A percentile compares a stretch with the other conserved stretches of the same genome.
Evolutionary conservation across 2,329 filamentous ascomycete species (phyloP).

Genomic region (Fusarium xyrophilum): DNA sequence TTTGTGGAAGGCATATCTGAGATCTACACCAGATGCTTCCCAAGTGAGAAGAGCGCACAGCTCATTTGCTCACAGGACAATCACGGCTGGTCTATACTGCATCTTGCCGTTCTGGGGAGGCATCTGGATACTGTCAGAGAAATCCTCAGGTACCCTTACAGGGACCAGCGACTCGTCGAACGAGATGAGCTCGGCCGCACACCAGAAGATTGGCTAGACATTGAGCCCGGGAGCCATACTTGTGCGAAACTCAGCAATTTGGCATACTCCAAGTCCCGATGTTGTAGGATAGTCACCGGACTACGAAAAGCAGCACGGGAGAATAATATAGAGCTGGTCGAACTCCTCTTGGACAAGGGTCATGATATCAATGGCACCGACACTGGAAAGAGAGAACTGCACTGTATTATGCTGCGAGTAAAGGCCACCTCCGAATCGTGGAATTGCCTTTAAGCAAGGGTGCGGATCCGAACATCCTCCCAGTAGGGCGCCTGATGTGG

Average conservation of each 20-base stretch:
- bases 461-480: background rate
- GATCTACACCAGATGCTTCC: too few species aligned
- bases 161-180: rapidly evolving
- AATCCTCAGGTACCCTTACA: background rate
- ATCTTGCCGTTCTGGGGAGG: background rate
- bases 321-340: background rate
- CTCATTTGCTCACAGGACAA: background rate
- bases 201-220: background rate
- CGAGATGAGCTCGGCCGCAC: background rate
- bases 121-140: background rate
- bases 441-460: background rate
- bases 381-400: background rate
- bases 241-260: background rate
- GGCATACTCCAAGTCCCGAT: background rate
- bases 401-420: background rate
- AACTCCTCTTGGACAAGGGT: background rate
- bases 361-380: background rate
- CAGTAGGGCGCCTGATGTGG: background rate
- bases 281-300: background rate
- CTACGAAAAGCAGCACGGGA: background rate
- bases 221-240: background rate
- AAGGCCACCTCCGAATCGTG: background rate
- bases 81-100: background rate
- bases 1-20: background rate
- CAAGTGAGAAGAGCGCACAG: too few species aligned